These are phyloP conservation scores for Pyronema omphalodes DNA, from an alignment of 495 filamentous ascomycete species.

Conservation along the genomic window DNA sequence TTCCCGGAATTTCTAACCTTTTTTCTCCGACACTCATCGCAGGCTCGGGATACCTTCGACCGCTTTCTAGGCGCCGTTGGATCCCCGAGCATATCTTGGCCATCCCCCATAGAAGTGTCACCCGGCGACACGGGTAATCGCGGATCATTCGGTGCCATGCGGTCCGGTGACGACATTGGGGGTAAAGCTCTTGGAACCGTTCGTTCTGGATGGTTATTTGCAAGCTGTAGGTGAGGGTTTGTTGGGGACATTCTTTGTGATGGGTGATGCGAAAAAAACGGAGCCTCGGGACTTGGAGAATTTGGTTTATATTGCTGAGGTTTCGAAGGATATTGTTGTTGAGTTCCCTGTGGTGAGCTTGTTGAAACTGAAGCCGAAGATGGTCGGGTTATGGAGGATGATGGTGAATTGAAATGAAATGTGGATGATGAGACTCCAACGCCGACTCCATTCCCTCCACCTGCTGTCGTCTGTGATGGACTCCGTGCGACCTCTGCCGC, in stretches of 20 bases:
- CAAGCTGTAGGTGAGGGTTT: conserved; percentile 17
- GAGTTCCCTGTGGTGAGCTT: neutral
- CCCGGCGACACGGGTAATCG: conserved; percentile 22
- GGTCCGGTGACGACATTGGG: conserved; percentile 21
- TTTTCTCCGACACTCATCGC: conserved; percentile 87
- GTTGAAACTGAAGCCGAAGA: conserved; percentile 5
- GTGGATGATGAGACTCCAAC: conserved; percentile 22
- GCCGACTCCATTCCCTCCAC: neutral
- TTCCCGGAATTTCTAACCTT: conserved; percentile 37
- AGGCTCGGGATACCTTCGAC: conserved; percentile 82
- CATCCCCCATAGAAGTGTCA: conserved; percentile 14
- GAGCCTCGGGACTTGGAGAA: conserved; percentile 24
- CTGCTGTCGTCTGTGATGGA: conserved; percentile 23
- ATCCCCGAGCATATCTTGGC: conserved; percentile 30
- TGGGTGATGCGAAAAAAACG: conserved; percentile 22
- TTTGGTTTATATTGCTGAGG: conserved; percentile 23
- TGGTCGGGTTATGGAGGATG: conserved; percentile 21
- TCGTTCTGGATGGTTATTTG: conserved; percentile 6
- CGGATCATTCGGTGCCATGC: conserved; percentile 13
- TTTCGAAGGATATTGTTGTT: conserved; percentile 1
- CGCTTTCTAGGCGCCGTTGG: conserved; percentile 58
- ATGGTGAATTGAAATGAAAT: conserved; percentile 19
- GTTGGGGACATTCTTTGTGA: conserved; percentile 24
- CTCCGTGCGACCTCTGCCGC: conserved; percentile 23
- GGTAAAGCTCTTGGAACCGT: conserved; percentile 23